These are phyloP conservation scores for Pistacia atlantica DNA, from an alignment of 345 rosid species.

Conservation along the genomic window DNA sequence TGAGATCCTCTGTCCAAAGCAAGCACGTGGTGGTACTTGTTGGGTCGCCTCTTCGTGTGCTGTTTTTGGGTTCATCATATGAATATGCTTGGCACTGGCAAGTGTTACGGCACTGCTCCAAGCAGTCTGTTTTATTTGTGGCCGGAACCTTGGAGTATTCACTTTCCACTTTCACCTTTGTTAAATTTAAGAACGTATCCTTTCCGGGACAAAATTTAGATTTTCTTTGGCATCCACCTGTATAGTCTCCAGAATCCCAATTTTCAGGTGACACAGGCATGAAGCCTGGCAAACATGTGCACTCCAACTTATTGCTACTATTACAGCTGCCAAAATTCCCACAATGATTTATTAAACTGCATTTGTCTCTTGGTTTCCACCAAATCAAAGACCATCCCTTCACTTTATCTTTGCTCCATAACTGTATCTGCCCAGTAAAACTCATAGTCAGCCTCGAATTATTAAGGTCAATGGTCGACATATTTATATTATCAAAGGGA, in stretches of 20 bases:
- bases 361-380: conserved; percentile 38
- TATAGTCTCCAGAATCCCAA: conserved; percentile 31
- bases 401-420: conserved; percentile 5
- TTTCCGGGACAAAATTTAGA: background rate
- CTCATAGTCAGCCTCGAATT: conserved; percentile 41
- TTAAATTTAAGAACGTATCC: conserved; percentile 13
- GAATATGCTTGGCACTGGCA: conserved; percentile 43
- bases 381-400: conserved; percentile 32
- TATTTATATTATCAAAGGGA: background rate
- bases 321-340: conserved; percentile 50
- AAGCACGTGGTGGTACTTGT: conserved; percentile 8
- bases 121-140: conserved; percentile 10
- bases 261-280: conserved; percentile 18
- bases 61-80: background rate
- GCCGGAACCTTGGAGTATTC: rapidly evolving
- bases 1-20: conserved; percentile 29
- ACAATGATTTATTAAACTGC: conserved; percentile 35
- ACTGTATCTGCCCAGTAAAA: conserved; percentile 35
- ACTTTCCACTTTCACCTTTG: conserved; percentile 16
- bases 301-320: conserved; percentile 12
- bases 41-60: background rate
- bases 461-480: background rate
- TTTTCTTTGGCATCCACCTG: conserved; percentile 36
- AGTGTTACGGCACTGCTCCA: conserved; percentile 7
- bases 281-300: conserved; percentile 55